Evolutionary conservation across 2,329 filamentous ascomycete species (phyloP), one percentile per base, ranked within the genome.

Genomic region (Calonectria naviculata): DNA sequence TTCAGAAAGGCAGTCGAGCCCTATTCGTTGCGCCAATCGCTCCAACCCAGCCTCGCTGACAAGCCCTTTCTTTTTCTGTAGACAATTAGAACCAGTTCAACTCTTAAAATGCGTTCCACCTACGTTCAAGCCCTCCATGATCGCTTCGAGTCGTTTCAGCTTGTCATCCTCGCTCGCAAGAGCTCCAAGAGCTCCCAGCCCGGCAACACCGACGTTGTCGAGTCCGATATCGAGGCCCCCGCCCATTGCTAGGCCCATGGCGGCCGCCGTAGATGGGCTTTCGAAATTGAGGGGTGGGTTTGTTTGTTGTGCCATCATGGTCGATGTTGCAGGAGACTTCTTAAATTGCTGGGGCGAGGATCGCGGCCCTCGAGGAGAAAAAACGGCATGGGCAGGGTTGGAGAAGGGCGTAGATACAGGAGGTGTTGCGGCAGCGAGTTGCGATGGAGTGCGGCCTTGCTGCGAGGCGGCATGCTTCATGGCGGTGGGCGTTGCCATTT

Each of bases 41-140:
- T 93, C 91, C n/a, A 97, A 86, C 3, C 93, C 93, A 34, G 93
- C 91, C 78, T 94, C 92, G 75, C 93, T 94, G 42, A 96, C 91
- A 46, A 91, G 84, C 5, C 93, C 93, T 73, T 90, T 89, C 75
- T 82, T 85, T 68, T 86, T 83, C 80, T 84, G 36, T 10, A 46
- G 26, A 41, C 8, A 52, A 56, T 76, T 64, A 74, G 75, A 31
- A 66, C 19, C 9, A 17, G n/a, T 19, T 26, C 13, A 4, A 1
- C 6, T 26, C 8, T 13, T 21, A 5, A 44, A 24, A 21, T 28
- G 9, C 8, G 28, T 31, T 6, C 1, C 10, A 80, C 84, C 47
- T 80, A 90, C 89, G 74, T 85, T 85, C 10, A 91, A 78, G 17
- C 87, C 83, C 5, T 84, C 83, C 52, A 90, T 82, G 12, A 91